phyloP scores from a whole-genome alignment of 305 asterid genomes.

The Andrographis paniculata region DNA sequence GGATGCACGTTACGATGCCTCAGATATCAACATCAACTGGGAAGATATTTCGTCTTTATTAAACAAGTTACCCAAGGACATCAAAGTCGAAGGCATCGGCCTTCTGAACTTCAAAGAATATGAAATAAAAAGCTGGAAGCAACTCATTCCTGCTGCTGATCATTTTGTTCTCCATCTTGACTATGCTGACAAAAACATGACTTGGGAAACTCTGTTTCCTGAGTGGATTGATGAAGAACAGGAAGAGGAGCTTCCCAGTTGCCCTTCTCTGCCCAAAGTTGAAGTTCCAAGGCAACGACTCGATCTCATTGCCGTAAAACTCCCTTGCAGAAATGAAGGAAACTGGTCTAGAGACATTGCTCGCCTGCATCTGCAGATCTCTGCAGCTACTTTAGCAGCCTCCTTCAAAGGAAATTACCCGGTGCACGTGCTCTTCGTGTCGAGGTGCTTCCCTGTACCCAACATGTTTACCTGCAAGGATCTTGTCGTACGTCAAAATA shows the following conservation, averaged over 20 bases:
- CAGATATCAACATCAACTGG: slow-evolving; percentile 39
- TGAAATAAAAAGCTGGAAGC: slow-evolving; percentile 31
- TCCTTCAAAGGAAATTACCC: slow-evolving; percentile 41
- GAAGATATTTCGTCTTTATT: slow-evolving; percentile 20
- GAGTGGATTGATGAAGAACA: slow-evolving; percentile 88
- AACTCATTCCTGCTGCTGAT: slow-evolving; percentile 24
- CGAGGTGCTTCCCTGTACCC: slow-evolving; percentile 55
- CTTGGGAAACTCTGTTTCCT: slow-evolving; percentile 60
- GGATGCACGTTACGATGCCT: slow-evolving; percentile 42
- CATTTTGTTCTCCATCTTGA: slow-evolving; percentile 28
- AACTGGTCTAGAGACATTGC: slow-evolving; percentile 74
- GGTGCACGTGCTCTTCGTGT: slow-evolving; percentile 44
- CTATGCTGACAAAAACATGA: slow-evolving; percentile 27
- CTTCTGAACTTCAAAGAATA: slow-evolving; percentile 22
- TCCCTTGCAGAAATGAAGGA: slow-evolving; percentile 59
- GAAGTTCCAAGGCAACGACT: slow-evolving; percentile 37
- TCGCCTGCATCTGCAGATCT: slow-evolving; percentile 62
- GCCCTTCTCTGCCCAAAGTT: slow-evolving; percentile 47
- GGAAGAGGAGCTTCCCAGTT: slow-evolving; percentile 47
- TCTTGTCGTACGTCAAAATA: slow-evolving; percentile 35
- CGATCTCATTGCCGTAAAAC: slow-evolving; percentile 59
- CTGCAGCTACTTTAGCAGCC: slow-evolving; percentile 48
- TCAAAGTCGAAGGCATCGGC: slow-evolving; percentile 25
- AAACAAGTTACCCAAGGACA: slow-evolving; percentile 16
- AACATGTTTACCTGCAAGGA: slow-evolving; percentile 56